Evolutionary conservation across 352 stramenopile genomes (phyloP).

Genomic region (Phytophthora constricta): DNA sequence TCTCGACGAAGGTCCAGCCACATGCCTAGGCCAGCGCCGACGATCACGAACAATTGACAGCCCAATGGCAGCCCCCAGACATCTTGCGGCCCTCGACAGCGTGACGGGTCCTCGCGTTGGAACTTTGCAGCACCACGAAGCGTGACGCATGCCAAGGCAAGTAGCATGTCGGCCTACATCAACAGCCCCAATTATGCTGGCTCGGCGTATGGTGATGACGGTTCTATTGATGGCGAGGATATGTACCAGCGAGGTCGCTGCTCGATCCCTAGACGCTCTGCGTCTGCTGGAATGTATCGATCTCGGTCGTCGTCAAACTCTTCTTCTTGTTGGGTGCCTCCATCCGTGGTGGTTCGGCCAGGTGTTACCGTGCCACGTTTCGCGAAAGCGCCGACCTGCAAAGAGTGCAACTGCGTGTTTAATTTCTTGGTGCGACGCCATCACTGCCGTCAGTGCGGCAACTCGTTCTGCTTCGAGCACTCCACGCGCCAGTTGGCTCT

Average conservation of each 20-base stretch:
- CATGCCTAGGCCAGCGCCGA: conserved; percentile 23
- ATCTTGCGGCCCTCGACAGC: conserved; percentile 27
- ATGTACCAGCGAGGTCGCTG: conserved; percentile 24
- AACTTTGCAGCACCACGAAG: conserved; percentile 31
- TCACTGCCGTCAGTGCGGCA: conserved; percentile 83
- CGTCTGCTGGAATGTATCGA: conserved; percentile 43
- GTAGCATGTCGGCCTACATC: conserved; percentile 31
- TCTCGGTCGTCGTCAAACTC: conserved; percentile 39
- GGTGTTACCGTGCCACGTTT: conserved; percentile 64
- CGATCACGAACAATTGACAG: conserved; percentile 30
- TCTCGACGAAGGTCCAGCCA: conserved; percentile 31
- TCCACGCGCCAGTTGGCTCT: conserved; percentile 76
- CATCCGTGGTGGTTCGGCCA: conserved; percentile 28
- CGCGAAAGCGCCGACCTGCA: conserved; percentile 69
- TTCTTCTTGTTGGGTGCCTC: conserved; percentile 36
- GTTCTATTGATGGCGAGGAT: conserved; percentile 31
- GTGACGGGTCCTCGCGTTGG: conserved; percentile 24
- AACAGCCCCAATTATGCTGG: conserved; percentile 26
- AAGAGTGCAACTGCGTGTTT: conserved; percentile 78
- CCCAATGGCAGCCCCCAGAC: conserved; percentile 21
- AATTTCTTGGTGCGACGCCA: conserved; percentile 75
- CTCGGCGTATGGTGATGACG: conserved; percentile 39
- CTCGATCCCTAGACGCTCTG: conserved; percentile 40
- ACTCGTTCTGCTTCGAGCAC: conserved; percentile 89
- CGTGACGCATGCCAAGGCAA: conserved; percentile 26